Percentiles rank a stretch among this genome's conserved stretches.
Conservation (phyloP, 352 stramenopile species). For the Aphanomyces invadans region DNA sequence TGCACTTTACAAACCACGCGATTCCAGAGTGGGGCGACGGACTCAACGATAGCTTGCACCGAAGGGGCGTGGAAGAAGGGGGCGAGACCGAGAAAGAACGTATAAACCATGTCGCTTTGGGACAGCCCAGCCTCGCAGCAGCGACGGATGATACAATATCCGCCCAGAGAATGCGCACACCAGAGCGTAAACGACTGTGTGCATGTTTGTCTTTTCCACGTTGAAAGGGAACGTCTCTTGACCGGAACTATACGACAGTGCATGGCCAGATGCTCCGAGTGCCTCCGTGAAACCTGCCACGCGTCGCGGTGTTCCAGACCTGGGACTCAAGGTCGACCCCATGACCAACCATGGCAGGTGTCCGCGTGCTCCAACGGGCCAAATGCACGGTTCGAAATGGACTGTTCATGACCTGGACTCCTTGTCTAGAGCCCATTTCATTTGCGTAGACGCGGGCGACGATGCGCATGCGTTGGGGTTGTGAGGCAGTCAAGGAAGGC, state of each 20-base stretch:
- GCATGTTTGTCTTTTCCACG: too few species aligned
- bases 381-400: neutral
- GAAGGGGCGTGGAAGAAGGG: slow-evolving; percentile 70
- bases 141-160: too few species aligned
- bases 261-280: slow-evolving; percentile 24
- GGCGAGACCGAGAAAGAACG: slow-evolving; percentile 83
- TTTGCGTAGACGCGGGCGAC: slow-evolving; percentile 59
- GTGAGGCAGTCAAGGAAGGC: neutral
- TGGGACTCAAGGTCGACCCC: slow-evolving; percentile 14
- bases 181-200: too few species aligned
- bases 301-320: slow-evolving; percentile 17
- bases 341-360: slow-evolving; percentile 21
- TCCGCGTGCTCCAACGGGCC: slow-evolving; percentile 13
- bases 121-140: too few species aligned
- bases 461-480: slow-evolving; percentile 38
- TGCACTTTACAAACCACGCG: too few species aligned
- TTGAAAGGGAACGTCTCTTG: slow-evolving; percentile 9
- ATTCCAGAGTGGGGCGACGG: too few species aligned
- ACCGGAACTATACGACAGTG: slow-evolving; percentile 6
- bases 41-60: slow-evolving; percentile 44
- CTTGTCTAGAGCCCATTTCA: slow-evolving; percentile 39
- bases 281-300: slow-evolving; percentile 7
- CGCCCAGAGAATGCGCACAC: too few species aligned
- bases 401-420: slow-evolving; percentile 1
- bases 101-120: too few species aligned